These are phyloP conservation scores for Margaritispora aquatica DNA, from an alignment of 495 filamentous ascomycete species.

Conservation along the genomic window DNA sequence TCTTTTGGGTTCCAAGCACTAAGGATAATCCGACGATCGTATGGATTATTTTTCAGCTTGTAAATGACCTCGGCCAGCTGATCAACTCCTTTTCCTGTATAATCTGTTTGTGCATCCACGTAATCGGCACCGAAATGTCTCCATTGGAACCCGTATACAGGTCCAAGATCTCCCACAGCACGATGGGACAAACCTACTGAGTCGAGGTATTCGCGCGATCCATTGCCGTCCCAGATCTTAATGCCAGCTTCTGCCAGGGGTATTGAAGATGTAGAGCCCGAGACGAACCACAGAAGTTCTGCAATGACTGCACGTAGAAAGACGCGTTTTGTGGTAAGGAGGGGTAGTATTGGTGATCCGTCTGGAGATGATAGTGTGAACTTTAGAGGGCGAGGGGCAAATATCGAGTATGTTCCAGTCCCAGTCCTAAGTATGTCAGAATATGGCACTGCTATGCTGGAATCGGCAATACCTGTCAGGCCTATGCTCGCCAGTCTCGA, in stretches of 20 bases:
- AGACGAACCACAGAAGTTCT: slow-evolving; percentile 96
- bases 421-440: slow-evolving; percentile 57
- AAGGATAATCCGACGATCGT: slow-evolving; percentile 83
- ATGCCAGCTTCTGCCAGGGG: slow-evolving; percentile 70
- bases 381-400: slow-evolving; percentile 77
- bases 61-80: slow-evolving; percentile 82
- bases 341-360: slow-evolving; percentile 65
- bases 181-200: slow-evolving; percentile 71
- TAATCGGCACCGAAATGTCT: slow-evolving; percentile 95
- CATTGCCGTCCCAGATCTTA: slow-evolving; percentile 98
- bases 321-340: slow-evolving; percentile 95
- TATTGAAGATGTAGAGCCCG: slow-evolving; percentile 69
- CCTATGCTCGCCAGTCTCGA: slow-evolving; percentile 68
- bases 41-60: slow-evolving; percentile 74
- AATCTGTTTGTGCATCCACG: slow-evolving; percentile 70
- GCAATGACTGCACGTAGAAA: slow-evolving; percentile 85
- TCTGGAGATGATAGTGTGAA: slow-evolving; percentile 67
- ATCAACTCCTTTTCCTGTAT: slow-evolving; percentile 83
- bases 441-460: neutral
- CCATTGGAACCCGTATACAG: slow-evolving; percentile 99
- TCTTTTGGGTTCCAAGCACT: slow-evolving; percentile 91
- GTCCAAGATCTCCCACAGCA: slow-evolving; percentile 82
- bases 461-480: slow-evolving; percentile 56
- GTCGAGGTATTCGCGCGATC: slow-evolving; percentile 83
- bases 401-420: slow-evolving; percentile 85